Evolutionary conservation across 148 eudicot genomes (phyloP), one percentile per base, ranked within the genome.

Genomic region (Nepenthes gracilis): DNA sequence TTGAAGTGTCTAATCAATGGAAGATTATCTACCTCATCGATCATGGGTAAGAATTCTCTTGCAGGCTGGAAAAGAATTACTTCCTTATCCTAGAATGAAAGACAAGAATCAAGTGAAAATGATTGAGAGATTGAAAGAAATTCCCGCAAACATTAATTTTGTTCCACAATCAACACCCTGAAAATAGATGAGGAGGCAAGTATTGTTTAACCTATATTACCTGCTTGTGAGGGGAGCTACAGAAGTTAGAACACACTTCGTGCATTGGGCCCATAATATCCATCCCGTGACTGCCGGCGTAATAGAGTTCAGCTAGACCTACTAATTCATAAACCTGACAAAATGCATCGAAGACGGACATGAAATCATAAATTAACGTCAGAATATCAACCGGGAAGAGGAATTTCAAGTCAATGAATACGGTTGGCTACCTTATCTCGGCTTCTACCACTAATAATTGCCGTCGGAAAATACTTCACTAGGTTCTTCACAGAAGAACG

Each of bases 231-330:
- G 79, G 69, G 55, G 78, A 74, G 59, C 70, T 64, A 48, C 63
- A 40, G 64, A 50, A 67, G 64, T 70, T 72, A 61, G 67, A 66
- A 38, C 72, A 60, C 47, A 54, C 55, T 33, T 64, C 52, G 60
- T 67, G 79, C 61, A 74, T 74, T 0, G 97, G 91, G 55, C 74
- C 78, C 82, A 84, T 79, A 33, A 90, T 90, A 75, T 90, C 97
- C 89, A 90, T 81, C 57, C 97, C 97, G 79, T 90, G 97, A 75
- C 97, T 87, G 64, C 97, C 97, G 0, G 95, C 97, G 76, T 90
- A 90, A 70, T 87, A 77, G 47, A 90, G 78, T 62, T 90, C 89
- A 13, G 68, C 65, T 71, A 90, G 73, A 58, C 85, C 89, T 67
- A 87, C 97, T 72, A 90, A 76, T 47, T 83, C 82, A 67, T 58